Conservation (phyloP, 2,329 filamentous ascomycete genomes). For the Cordyceps tenuipes region DNA sequence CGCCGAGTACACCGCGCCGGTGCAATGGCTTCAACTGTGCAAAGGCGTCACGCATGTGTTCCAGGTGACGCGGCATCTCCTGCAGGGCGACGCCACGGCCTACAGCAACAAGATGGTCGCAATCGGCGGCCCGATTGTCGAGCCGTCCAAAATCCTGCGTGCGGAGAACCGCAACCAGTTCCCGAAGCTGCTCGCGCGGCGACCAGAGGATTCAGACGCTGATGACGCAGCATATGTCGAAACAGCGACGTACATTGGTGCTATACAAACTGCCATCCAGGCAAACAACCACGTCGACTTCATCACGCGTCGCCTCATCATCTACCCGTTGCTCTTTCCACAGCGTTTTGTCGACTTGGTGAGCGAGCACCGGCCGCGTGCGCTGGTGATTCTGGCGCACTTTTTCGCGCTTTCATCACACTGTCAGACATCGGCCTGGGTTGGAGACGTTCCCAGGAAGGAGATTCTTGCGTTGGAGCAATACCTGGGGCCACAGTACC, state of each 20-base stretch:
- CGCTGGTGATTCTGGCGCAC: conserved; percentile 18
- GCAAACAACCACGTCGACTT: conserved; percentile 12
- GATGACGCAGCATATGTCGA: conserved; percentile 16
- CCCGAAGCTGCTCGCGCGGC: conserved; percentile 11
- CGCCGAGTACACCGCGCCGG: conserved; percentile 18
- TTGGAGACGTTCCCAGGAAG: conserved; percentile 11
- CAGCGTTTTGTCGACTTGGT: conserved; percentile 15
- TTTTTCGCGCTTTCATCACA: conserved; percentile 17
- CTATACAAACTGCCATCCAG: conserved; percentile 13
- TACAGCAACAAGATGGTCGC: conserved; percentile 14
- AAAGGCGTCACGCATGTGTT: conserved; percentile 18
- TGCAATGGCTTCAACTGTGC: conserved; percentile 19
- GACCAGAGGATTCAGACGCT: conserved; percentile 3
- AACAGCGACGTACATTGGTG: conserved; percentile 15
- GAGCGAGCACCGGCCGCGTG: conserved; percentile 14
- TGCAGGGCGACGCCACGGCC: conserved; percentile 12
- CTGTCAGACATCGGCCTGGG: conserved; percentile 13
- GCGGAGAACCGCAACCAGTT: conserved; percentile 9
- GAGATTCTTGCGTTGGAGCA: conserved; percentile 12
- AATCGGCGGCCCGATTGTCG: conserved; percentile 10
- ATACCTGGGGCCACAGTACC: conserved; percentile 8
- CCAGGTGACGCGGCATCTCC: conserved; percentile 9
- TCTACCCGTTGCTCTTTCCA: conserved; percentile 17
- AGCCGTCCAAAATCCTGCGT: conserved; percentile 8
- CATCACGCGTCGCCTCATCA: conserved; percentile 15